phyloP scores from a whole-genome alignment of 768 basidiomycete genomes.

The Psilocybe cyanescens region DNA sequence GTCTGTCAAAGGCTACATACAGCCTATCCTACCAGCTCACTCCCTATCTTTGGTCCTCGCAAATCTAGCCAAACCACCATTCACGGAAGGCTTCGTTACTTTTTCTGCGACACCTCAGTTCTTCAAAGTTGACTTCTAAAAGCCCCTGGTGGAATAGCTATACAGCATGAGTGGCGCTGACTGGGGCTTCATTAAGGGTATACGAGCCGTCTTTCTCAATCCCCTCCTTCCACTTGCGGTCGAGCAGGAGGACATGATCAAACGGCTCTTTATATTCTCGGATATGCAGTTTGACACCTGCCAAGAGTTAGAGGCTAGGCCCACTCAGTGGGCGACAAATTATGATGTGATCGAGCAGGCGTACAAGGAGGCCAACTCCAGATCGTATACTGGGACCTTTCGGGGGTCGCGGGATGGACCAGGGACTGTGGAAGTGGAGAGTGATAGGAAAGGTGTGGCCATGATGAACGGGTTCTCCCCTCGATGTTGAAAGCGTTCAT shows the following conservation, averaged over 20 bases:
- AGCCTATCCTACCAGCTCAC: conserved; percentile 66
- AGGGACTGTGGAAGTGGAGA: conserved; percentile 47
- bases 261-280: conserved; percentile 74
- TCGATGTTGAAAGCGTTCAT: conserved; percentile 75
- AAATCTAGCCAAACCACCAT: conserved; percentile 66
- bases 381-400: conserved; percentile 75
- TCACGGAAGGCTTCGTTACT: conserved; percentile 68
- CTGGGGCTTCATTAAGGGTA: conserved; percentile 67
- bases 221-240: conserved; percentile 70
- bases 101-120: conserved; percentile 59
- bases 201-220: conserved; percentile 62
- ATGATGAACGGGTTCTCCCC: conserved; percentile 73
- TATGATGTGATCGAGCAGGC: conserved; percentile 58
- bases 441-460: conserved; percentile 64
- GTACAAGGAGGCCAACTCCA: conserved; percentile 66
- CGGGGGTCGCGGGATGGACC: conserved; percentile 12
- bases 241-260: conserved; percentile 73
- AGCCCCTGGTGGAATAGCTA: conserved; percentile 41
- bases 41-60: conserved; percentile 71
- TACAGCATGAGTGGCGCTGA: conserved; percentile 32
- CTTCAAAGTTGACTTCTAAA: conserved; percentile 48
- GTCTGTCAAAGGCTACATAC: conserved; percentile 7
- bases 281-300: conserved; percentile 76
- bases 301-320: background rate
- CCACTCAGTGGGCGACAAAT: conserved; percentile 59